Evolutionary conservation across 495 filamentous ascomycete genomes (phyloP).

Genomic region (Viridothelium virens): DNA sequence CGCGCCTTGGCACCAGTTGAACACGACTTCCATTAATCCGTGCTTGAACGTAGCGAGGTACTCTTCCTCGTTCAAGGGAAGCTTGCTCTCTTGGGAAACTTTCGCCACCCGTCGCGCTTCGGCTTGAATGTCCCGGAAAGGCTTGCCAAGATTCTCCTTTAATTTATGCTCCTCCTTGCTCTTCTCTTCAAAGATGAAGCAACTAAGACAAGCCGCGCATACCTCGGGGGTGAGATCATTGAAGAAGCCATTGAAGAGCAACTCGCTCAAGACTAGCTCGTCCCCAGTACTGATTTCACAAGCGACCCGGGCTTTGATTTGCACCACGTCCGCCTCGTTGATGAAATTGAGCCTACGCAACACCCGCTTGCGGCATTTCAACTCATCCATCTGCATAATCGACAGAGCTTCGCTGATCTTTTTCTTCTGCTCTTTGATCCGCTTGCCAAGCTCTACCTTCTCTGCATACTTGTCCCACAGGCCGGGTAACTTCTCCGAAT

Average conservation of each 20-base stretch:
- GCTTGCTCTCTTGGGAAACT: conserved; percentile 85
- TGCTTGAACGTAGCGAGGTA: conserved; percentile 81
- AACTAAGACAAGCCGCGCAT: conserved; percentile 73
- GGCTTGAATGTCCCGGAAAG: conserved; percentile 72
- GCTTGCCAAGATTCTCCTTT: conserved; percentile 76
- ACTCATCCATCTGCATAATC: conserved; percentile 86
- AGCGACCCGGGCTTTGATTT: conserved; percentile 90
- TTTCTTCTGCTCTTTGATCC: conserved; percentile 83
- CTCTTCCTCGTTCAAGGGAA: conserved; percentile 84
- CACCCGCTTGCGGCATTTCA: conserved; percentile 94
- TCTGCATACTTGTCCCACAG: conserved; percentile 75
- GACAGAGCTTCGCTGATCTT: conserved; percentile 73
- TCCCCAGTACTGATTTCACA: conserved; percentile 95
- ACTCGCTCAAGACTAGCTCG: conserved; percentile 81
- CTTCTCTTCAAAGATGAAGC: conserved; percentile 97
- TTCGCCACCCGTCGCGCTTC: conserved; percentile 84
- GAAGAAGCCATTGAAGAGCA: conserved; percentile 96
- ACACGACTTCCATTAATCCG: conserved; percentile 93
- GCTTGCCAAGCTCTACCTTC: conserved; percentile 65
- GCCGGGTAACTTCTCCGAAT: conserved; percentile 69
- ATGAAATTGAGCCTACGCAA: conserved; percentile 92
- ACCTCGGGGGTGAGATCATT: conserved; percentile 87
- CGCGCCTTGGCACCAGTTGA: conserved; percentile 85
- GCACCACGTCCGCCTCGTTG: conserved; percentile 85
- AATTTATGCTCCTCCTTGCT: conserved; percentile 59